phyloP scores from a whole-genome alignment of 768 basidiomycete genomes.

The Plicaturopsis crispa region DNA sequence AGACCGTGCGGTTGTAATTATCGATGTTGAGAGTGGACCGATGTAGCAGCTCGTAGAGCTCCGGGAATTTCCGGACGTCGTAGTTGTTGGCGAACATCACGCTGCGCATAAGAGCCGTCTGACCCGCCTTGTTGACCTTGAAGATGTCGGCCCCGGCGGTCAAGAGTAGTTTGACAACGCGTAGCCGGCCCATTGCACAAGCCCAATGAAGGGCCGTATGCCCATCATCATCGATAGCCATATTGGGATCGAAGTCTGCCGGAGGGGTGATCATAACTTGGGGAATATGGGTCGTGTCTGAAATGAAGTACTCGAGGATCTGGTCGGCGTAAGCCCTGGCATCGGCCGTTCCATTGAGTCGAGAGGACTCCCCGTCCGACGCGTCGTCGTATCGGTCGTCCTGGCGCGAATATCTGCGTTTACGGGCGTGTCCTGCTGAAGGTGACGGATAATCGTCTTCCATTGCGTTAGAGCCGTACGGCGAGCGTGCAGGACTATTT shows the following conservation, averaged over 20 bases:
- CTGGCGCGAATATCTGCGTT: constrained; percentile 41
- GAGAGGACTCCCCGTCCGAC: constrained; percentile 34
- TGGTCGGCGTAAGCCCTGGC: constrained; percentile 84
- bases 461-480: constrained; percentile 31
- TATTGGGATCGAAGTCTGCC: constrained; percentile 87
- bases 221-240: constrained; percentile 96
- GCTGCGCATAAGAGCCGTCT: constrained; percentile 95
- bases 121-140: constrained; percentile 92
- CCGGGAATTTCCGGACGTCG: constrained; percentile 97
- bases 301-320: constrained; percentile 97
- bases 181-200: constrained; percentile 96
- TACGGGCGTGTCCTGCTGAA: constrained; percentile 24
- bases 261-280: constrained; percentile 83
- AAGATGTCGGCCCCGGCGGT: constrained; percentile 96
- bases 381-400: constrained; percentile 38
- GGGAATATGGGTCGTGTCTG: constrained; percentile 90
- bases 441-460: constrained; percentile 29
- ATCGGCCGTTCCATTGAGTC: constrained; percentile 40
- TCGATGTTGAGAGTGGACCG: constrained; percentile 99
- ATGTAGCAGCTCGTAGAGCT: constrained; percentile 93
- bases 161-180: constrained; percentile 89
- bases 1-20: constrained; percentile 93
- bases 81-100: constrained; percentile 99
- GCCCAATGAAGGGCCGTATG: constrained; percentile 98
- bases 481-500: constrained; percentile 41